These are phyloP conservation scores for Mycena sanguinolenta DNA, from an alignment of 768 basidiomycete genomes.

Conservation along the genomic window DNA sequence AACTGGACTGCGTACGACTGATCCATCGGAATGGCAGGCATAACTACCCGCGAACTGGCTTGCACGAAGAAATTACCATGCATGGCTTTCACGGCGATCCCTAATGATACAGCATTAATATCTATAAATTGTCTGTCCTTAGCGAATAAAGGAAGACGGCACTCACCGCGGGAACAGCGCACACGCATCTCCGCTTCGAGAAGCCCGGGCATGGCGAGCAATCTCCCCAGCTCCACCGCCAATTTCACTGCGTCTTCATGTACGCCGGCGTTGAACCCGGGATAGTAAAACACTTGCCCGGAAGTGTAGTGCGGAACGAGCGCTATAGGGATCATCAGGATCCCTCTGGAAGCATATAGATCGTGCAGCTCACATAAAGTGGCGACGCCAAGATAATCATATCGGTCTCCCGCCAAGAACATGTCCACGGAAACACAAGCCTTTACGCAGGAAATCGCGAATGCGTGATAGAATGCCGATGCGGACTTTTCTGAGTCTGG, in stretches of 20 bases:
- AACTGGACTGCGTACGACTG: constrained; percentile 71
- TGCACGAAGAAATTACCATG: constrained; percentile 74
- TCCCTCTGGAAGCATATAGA: too few relatives aligned
- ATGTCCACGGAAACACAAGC: constrained; percentile 78
- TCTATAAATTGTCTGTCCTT: background rate
- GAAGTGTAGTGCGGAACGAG: constrained; percentile 76
- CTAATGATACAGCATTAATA: constrained; percentile 16
- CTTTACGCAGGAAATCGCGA: constrained; percentile 76
- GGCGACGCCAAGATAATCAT: constrained; percentile 72
- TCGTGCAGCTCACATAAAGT: constrained; percentile 53
- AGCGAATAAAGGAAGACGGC: too few relatives aligned
- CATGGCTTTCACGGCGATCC: constrained; percentile 62
- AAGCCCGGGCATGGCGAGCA: constrained; percentile 71
- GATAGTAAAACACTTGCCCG: constrained; percentile 78
- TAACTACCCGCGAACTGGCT: constrained; percentile 67
- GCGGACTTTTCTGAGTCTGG: constrained; percentile 69
- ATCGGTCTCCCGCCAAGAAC: constrained; percentile 67
- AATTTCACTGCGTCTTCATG: constrained; percentile 70
- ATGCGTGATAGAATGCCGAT: constrained; percentile 75
- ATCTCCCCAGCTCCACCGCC: constrained; percentile 74
- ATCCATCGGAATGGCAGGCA: constrained; percentile 68
- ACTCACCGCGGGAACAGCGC: constrained; percentile 68
- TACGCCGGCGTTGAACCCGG: constrained; percentile 75
- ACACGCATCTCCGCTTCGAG: constrained; percentile 78
- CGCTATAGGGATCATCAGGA: constrained; percentile 45